Percentiles rank a stretch among this genome's conserved stretches.
phyloP scores from a whole-genome alignment of 148 eudicot genomes.

The Camellia sinensis region DNA sequence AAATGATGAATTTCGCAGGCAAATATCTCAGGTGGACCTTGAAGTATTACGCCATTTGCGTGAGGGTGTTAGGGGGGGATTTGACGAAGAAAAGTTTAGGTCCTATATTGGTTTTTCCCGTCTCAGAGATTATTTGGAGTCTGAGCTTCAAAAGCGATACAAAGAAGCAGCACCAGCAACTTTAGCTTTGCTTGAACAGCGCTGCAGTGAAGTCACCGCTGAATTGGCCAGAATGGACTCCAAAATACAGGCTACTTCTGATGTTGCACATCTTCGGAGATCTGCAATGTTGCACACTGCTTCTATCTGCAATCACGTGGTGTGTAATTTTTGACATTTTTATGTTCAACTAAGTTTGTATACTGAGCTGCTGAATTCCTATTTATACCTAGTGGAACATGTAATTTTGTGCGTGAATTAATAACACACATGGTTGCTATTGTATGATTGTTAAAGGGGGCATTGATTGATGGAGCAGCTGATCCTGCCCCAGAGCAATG shows the following conservation, averaged over 20 bases:
- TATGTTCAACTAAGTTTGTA: background rate
- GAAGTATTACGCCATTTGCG: slow-evolving; percentile 68
- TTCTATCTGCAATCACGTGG: slow-evolving; percentile 84
- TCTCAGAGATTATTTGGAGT: slow-evolving; percentile 79
- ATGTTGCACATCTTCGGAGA: slow-evolving; percentile 85
- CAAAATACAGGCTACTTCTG: slow-evolving; percentile 84
- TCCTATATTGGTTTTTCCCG: slow-evolving; percentile 75
- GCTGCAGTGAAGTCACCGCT: slow-evolving; percentile 75
- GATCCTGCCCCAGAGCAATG: slow-evolving; percentile 97
- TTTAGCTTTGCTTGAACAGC: slow-evolving; percentile 87
- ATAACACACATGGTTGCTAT: background rate
- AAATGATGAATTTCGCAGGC: slow-evolving; percentile 89
- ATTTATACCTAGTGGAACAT: background rate
- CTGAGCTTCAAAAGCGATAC: slow-evolving; percentile 91
- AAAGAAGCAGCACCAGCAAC: slow-evolving; percentile 99
- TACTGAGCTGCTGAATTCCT: background rate
- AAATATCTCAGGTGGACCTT: slow-evolving; percentile 79
- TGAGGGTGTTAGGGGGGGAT: slow-evolving; percentile 88
- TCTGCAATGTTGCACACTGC: slow-evolving; percentile 87
- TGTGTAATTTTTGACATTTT: slow-evolving; percentile 28
- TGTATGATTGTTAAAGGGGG: slow-evolving; percentile 50
- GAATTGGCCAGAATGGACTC: slow-evolving; percentile 73
- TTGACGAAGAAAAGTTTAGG: slow-evolving; percentile 87
- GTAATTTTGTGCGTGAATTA: background rate
- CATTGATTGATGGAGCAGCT: slow-evolving; percentile 91